Conservation (phyloP, 768 basidiomycete genomes). For the Grammothele lineata region DNA sequence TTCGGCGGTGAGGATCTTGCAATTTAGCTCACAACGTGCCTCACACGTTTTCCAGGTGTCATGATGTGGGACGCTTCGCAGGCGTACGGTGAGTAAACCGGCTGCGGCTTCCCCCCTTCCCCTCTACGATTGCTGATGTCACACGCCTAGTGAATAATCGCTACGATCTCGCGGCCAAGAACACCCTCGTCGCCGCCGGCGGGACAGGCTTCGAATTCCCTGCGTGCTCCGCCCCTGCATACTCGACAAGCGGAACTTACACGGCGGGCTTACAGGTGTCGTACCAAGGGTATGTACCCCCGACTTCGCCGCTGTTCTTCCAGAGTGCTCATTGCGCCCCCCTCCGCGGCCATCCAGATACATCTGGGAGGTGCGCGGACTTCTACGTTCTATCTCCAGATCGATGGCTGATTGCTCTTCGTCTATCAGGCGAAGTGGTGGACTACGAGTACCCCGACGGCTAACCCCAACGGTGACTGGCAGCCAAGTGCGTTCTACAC, state of each 20-base stretch:
- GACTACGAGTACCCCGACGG: constrained; percentile 43
- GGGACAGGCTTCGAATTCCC: constrained; percentile 69
- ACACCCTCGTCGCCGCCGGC: constrained; percentile 52
- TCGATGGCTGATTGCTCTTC: not conserved
- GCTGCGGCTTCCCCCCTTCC: no score
- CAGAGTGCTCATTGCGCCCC: no score
- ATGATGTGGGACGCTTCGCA: constrained; percentile 45
- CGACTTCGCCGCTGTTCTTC: not conserved
- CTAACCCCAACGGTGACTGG: constrained; percentile 55
- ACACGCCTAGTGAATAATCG: constrained; percentile 43
- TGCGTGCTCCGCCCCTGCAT: constrained; percentile 54
- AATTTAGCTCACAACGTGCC: not conserved
- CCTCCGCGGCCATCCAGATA: no score
- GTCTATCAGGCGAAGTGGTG: constrained; percentile 56
- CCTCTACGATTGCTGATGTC: not conserved
- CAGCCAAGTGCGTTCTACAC: constrained; percentile 46
- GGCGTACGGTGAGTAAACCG: constrained; percentile 32
- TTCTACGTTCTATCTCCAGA: not conserved
- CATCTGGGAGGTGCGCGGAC: constrained; percentile 57
- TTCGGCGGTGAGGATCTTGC: constrained; percentile 30
- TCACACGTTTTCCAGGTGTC: constrained; percentile 21
- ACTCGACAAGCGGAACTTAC: constrained; percentile 45
- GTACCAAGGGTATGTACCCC: constrained; percentile 41
- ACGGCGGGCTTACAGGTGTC: constrained; percentile 48
- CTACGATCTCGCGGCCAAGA: constrained; percentile 59